Evolutionary conservation across 2,329 filamentous ascomycete species (phyloP).

Genomic region (Emergomyces pasteurianus): DNA sequence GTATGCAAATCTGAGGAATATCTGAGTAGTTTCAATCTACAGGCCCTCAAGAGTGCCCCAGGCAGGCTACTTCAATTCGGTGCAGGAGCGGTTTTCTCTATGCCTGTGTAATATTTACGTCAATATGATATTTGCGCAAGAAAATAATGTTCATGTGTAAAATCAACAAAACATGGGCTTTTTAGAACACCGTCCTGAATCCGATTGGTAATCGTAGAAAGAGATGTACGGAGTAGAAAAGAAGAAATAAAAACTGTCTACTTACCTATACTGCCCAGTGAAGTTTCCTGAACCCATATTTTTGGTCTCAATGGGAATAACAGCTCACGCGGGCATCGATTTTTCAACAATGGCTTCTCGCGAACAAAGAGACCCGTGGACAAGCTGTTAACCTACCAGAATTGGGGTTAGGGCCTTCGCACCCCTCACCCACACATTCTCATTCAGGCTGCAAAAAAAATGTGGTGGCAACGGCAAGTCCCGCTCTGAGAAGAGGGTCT

Average conservation of each 20-base stretch:
- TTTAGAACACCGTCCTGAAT: neutral
- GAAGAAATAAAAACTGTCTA: neutral
- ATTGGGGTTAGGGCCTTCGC: neutral
- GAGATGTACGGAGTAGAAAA: neutral
- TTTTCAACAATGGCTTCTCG: neutral
- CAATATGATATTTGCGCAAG: too few relatives aligned
- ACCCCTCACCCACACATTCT: too few relatives aligned
- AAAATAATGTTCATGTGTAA: neutral
- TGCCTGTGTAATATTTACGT: too few relatives aligned
- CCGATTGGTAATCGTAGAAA: too few relatives aligned
- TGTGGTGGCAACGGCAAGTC: neutral
- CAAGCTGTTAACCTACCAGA: too few relatives aligned
- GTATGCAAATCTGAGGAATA: too few relatives aligned
- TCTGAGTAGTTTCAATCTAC: too few relatives aligned
- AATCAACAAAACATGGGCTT: neutral
- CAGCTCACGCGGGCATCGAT: neutral
- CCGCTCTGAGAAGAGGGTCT: neutral
- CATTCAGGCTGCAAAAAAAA: too few relatives aligned
- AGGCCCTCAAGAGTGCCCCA: too few relatives aligned
- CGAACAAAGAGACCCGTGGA: neutral
- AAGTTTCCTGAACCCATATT: neutral
- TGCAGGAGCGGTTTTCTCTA: too few relatives aligned
- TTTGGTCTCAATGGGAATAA: neutral
- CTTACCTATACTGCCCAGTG: neutral
- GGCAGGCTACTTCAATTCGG: too few relatives aligned